These are phyloP conservation scores for Dryas alaskensis DNA, from an alignment of 306 rosid genomes.

Conservation along the genomic window DNA sequence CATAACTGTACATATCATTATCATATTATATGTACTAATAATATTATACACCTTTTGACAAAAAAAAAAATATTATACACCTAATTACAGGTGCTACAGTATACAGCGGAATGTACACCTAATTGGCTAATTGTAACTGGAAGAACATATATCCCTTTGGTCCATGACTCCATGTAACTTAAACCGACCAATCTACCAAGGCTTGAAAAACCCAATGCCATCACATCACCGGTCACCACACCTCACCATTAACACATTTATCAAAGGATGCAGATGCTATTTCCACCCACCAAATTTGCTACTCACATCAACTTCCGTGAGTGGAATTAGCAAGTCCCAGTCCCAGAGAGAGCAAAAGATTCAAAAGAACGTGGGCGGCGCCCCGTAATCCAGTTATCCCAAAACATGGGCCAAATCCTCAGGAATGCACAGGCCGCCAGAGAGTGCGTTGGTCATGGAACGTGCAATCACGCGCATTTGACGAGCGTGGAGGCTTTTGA, in stretches of 20 bases:
- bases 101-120: too few species aligned
- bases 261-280: not conserved
- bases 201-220: not conserved
- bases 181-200: slow-evolving; percentile 10
- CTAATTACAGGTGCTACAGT: too few species aligned
- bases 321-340: slow-evolving; percentile 1
- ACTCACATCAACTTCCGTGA: not conserved
- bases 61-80: too few species aligned
- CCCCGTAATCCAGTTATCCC: not conserved
- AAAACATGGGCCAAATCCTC: not conserved
- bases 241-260: slow-evolving; percentile 1
- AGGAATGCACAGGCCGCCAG: too few species aligned
- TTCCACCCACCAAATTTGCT: not conserved
- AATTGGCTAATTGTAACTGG: too few species aligned
- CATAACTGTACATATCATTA: too few species aligned
- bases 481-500: not conserved
- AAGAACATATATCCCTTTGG: not conserved
- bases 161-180: not conserved
- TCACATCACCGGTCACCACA: slow-evolving; percentile 8
- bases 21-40: too few species aligned
- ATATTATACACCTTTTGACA: too few species aligned
- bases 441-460: not conserved
- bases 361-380: not conserved
- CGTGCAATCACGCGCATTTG: not conserved
- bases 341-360: not conserved